Conservation (phyloP, 2,329 filamentous ascomycete genomes). For the Plenodomus biglobosus region DNA sequence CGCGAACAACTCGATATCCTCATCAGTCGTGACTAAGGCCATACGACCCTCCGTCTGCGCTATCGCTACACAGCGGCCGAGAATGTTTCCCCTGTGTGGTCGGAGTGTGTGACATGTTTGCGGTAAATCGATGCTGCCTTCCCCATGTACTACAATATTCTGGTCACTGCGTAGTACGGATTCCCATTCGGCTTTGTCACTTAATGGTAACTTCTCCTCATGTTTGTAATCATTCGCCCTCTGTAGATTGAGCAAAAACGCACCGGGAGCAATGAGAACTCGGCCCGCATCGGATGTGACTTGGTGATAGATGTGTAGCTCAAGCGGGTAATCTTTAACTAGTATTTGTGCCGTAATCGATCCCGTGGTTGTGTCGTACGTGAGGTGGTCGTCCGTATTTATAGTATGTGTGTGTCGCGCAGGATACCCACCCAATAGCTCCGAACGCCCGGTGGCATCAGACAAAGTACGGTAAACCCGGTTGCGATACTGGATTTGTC, state of each 20-base stretch:
- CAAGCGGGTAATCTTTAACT: not conserved
- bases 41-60: not conserved
- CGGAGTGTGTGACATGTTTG: not conserved
- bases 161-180: not conserved
- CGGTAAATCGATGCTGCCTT: not conserved
- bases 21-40: not conserved
- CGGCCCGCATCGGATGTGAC: not conserved
- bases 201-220: not conserved
- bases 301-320: not conserved
- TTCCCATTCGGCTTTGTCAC: not conserved
- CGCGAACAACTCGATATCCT: not conserved
- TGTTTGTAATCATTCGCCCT: not conserved
- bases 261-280: not conserved
- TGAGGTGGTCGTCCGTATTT: not conserved
- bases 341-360: not conserved
- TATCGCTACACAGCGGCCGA: not conserved
- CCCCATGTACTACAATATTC: not conserved
- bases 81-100: not conserved
- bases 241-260: not conserved
- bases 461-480: not conserved
- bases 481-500: conserved; percentile 1
- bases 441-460: not conserved
- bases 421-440: not conserved
- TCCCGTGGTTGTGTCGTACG: not conserved
- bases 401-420: not conserved